Evolutionary conservation across 208 protist species (phyloP).

Genomic region (Wallacemonas sp.): DNA sequence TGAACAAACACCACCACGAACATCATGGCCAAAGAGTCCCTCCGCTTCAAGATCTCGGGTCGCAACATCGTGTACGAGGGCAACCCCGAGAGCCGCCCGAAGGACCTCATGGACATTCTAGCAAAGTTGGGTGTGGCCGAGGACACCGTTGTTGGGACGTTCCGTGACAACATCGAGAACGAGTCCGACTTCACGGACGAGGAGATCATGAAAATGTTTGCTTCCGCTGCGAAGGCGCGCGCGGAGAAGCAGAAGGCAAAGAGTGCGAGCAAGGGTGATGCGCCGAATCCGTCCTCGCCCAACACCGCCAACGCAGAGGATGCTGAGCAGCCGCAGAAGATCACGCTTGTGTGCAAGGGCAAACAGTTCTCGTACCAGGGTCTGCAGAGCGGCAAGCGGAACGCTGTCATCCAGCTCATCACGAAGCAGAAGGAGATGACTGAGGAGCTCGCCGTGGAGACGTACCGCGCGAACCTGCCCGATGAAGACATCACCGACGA

Average conservation of each 20-base stretch:
- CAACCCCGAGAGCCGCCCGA: constrained; percentile 49
- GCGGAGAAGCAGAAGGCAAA: constrained; percentile 58
- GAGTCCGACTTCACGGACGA: constrained; percentile 43
- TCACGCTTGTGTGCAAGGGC: constrained; percentile 62
- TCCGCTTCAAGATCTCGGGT: constrained; percentile 64
- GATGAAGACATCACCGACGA: constrained; percentile 38
- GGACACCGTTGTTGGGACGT: constrained; percentile 44
- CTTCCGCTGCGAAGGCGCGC: constrained; percentile 37
- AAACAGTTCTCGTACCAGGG: constrained; percentile 79
- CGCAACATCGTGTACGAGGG: constrained; percentile 77
- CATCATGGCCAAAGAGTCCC: constrained; percentile 69
- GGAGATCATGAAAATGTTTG: constrained; percentile 51
- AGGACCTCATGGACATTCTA: constrained; percentile 82
- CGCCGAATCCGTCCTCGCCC: constrained; percentile 11
- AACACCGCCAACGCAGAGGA: constrained; percentile 21
- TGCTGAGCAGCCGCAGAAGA: constrained; percentile 59
- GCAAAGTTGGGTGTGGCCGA: constrained; percentile 63
- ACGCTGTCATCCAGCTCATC: constrained; percentile 74
- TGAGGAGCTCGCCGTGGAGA: constrained; percentile 48
- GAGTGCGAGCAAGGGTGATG: background rate
- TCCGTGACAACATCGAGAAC: constrained; percentile 75
- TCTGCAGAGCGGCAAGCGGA: constrained; percentile 58
- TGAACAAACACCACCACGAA: background rate
- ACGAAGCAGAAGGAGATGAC: constrained; percentile 63
- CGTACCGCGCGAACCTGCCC: constrained; percentile 71